These are phyloP conservation scores for Phylloporus sp. DNA, from an alignment of 768 basidiomycete species.

Conservation along the genomic window DNA sequence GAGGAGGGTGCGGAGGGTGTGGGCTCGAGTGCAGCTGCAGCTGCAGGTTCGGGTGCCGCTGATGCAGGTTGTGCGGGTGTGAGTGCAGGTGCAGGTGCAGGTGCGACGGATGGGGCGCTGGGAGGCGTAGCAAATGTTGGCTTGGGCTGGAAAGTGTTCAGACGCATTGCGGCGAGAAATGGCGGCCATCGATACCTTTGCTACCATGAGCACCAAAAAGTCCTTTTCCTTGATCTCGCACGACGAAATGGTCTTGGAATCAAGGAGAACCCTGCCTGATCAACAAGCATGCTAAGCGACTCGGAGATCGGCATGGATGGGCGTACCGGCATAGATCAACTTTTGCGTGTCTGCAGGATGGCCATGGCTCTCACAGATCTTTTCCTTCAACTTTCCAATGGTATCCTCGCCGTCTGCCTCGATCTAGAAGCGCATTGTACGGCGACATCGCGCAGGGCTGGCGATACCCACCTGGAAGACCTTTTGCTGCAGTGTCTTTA, in stretches of 20 bases:
- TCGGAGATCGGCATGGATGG: conserved; percentile 7
- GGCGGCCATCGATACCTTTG: conserved; percentile 60
- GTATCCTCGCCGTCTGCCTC: conserved; percentile 76
- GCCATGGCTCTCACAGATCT: conserved; percentile 72
- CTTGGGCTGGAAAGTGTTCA: conserved; percentile 45
- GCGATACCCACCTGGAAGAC: conserved; percentile 62
- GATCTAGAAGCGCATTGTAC: conserved; percentile 39
- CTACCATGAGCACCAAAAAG: conserved; percentile 98
- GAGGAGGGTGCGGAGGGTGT: conserved; percentile 33
- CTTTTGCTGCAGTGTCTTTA: conserved; percentile 95
- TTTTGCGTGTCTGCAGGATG: conserved; percentile 77
- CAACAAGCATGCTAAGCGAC: conserved; percentile 1
- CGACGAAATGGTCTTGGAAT: conserved; percentile 82
- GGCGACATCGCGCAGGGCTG: background rate
- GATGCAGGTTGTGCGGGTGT: conserved; percentile 23
- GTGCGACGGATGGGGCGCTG: conserved; percentile 9
- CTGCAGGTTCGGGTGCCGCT: conserved; percentile 31
- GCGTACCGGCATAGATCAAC: conserved; percentile 87
- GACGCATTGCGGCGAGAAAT: background rate
- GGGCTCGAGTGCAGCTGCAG: too few species aligned
- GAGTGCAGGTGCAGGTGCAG: conserved; percentile 12
- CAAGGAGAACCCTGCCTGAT: conserved; percentile 84
- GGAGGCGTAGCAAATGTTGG: conserved; percentile 33
- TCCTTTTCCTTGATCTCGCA: conserved; percentile 97
- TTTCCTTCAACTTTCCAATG: conserved; percentile 72